Conservation (phyloP, 768 basidiomycete species). For the Tremella fuciformis region DNA sequence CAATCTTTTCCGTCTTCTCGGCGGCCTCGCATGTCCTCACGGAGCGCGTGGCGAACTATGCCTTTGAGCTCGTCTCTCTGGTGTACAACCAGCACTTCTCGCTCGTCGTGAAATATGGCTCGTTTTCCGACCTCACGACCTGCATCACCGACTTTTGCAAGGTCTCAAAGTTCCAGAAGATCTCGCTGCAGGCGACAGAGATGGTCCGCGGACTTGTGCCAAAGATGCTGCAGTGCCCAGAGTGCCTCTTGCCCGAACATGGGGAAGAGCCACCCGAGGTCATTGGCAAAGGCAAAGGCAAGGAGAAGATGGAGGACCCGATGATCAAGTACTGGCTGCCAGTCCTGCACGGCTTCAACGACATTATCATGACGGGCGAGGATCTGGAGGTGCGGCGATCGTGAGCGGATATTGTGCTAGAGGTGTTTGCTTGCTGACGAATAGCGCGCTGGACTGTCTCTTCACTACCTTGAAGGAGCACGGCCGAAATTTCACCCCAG, state of each 20-base stretch:
- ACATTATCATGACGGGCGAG: constrained; percentile 99
- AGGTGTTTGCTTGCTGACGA: background rate
- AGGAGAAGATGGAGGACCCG: constrained; percentile 57
- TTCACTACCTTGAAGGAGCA: constrained; percentile 90
- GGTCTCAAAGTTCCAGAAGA: constrained; percentile 98
- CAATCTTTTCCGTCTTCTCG: constrained; percentile 98
- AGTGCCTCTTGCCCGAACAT: constrained; percentile 55
- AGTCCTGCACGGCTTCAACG: constrained; percentile 93
- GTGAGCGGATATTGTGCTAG: constrained; percentile 59
- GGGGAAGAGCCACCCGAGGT: constrained; percentile 6
- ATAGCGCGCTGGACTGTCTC: constrained; percentile 90
- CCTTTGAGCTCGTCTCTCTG: constrained; percentile 91
- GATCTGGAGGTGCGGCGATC: constrained; percentile 93
- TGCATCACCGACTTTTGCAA: constrained; percentile 99
- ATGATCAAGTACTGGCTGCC: constrained; percentile 99
- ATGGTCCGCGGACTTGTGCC: constrained; percentile 93
- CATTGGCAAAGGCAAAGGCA: constrained; percentile 19
- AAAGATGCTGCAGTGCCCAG: constrained; percentile 80
- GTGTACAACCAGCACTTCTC: constrained; percentile 86
- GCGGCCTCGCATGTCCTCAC: constrained; percentile 90
- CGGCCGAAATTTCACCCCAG: constrained; percentile 75
- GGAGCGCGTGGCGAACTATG: constrained; percentile 88
- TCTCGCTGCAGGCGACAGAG: constrained; percentile 89
- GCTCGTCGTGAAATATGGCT: constrained; percentile 86
- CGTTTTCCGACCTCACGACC: constrained; percentile 91